These are phyloP conservation scores for Tulasnella sp. DNA, from an alignment of 768 basidiomycete genomes.

Conservation along the genomic window DNA sequence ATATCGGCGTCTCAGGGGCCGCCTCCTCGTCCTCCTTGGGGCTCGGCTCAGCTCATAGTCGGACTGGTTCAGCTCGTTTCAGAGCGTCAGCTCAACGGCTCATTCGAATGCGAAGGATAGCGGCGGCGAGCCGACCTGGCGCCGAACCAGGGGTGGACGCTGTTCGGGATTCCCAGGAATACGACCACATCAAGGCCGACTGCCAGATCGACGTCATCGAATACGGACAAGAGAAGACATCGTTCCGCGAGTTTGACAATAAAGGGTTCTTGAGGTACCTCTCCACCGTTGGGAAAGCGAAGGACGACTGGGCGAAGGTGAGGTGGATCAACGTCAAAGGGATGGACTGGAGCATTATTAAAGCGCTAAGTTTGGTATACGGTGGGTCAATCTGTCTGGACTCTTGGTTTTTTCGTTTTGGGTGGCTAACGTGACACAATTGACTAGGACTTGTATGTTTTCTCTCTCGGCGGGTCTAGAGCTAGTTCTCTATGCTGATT, in stretches of 20 bases:
- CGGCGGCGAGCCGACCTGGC: neutral
- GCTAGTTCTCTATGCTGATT: neutral
- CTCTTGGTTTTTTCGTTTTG: neutral
- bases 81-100: slow-evolving; percentile 18
- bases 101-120: slow-evolving; percentile 6
- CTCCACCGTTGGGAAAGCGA: neutral
- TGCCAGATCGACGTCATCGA: slow-evolving; percentile 24
- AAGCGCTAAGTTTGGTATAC: slow-evolving; percentile 14
- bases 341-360: slow-evolving; percentile 24
- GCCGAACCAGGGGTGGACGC: slow-evolving; percentile 20
- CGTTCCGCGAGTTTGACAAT: slow-evolving; percentile 16
- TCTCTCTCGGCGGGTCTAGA: neutral
- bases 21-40: neutral
- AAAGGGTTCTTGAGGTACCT: slow-evolving; percentile 19
- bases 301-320: slow-evolving; percentile 15
- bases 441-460: slow-evolving; percentile 12
- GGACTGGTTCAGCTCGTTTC: slow-evolving; percentile 9
- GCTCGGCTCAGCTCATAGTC: neutral
- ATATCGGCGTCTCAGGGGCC: neutral
- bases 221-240: neutral
- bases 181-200: slow-evolving; percentile 21
- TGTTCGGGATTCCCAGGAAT: neutral
- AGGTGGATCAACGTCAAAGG: slow-evolving; percentile 23
- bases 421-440: neutral
- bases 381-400: neutral